Evolutionary conservation across 2,329 filamentous ascomycete species (phyloP).

Genomic region (Uncinocarpus reesii): DNA sequence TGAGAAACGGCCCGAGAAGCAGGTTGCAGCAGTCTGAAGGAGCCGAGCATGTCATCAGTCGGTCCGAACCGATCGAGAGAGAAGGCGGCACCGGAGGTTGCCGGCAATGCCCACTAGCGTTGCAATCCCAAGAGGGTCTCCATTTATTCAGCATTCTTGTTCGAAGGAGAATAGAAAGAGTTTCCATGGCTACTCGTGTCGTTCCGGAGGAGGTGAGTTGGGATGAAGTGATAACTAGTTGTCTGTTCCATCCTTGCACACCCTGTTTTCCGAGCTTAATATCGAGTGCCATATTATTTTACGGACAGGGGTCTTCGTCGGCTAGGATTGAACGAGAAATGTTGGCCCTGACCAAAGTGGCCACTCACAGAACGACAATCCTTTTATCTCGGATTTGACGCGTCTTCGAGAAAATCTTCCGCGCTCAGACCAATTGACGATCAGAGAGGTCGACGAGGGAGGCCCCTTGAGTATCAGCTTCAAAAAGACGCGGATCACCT

Average conservation of each 20-base stretch:
- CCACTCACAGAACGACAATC: neutral
- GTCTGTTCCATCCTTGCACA: constrained; percentile 4
- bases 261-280: neutral
- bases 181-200: no score
- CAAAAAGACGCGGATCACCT: neutral
- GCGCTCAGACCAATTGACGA: neutral
- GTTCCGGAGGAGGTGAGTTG: no score
- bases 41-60: neutral
- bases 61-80: neutral
- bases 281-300: neutral
- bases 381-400: neutral
- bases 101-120: neutral
- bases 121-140: neutral
- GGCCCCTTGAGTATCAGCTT: neutral
- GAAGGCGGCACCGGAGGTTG: neutral
- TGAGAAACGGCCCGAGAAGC: neutral
- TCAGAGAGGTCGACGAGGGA: neutral
- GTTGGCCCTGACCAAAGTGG: neutral
- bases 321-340: neutral
- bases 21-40: neutral
- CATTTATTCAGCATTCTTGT: neutral
- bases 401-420: neutral
- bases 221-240: neutral
- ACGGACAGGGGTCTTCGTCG: neutral
- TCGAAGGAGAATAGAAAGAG: no score